phyloP scores from a whole-genome alignment of 371 early-diverging fungal genomes.

The Syncephalis fuscata region DNA sequence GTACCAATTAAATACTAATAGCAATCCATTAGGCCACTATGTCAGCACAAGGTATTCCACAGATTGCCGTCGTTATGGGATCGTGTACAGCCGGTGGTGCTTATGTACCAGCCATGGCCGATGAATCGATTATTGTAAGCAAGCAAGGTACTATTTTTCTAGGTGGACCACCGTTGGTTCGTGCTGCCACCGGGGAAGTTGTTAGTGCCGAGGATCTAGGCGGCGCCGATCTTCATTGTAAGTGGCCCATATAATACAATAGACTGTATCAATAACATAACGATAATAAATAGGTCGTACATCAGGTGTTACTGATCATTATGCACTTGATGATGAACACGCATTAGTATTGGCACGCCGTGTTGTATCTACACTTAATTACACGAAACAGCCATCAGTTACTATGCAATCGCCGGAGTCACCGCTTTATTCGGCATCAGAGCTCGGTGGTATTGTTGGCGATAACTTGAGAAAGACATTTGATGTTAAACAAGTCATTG shows the following conservation, averaged over 20 bases:
- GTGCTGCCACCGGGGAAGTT: slow-evolving; percentile 94
- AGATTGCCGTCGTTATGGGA: slow-evolving; percentile 94
- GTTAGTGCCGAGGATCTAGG: slow-evolving; percentile 92
- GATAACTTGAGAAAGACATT: slow-evolving; percentile 84
- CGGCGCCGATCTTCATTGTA: slow-evolving; percentile 94
- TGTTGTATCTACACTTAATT: slow-evolving; percentile 73
- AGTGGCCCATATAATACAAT: slow-evolving; percentile 9
- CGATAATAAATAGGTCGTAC: slow-evolving; percentile 27
- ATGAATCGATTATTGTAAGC: slow-evolving; percentile 90
- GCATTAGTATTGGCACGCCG: slow-evolving; percentile 78
- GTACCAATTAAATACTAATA: not conserved
- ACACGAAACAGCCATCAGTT: slow-evolving; percentile 35
- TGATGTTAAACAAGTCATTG: slow-evolving; percentile 86
- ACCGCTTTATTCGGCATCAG: slow-evolving; percentile 69
- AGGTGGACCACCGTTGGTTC: slow-evolving; percentile 92
- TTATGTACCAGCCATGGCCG: slow-evolving; percentile 97
- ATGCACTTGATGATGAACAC: slow-evolving; percentile 82
- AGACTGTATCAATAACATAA: not conserved
- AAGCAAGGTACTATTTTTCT: slow-evolving; percentile 96
- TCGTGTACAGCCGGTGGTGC: slow-evolving; percentile 98
- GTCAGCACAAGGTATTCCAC: slow-evolving; percentile 80
- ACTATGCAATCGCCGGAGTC: slow-evolving; percentile 38
- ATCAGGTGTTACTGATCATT: slow-evolving; percentile 92
- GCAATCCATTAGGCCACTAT: slow-evolving; percentile 39
- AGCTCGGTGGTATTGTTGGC: slow-evolving; percentile 92